phyloP scores from a whole-genome alignment of 164 flowering plant species.

The Platanus orientalis region DNA sequence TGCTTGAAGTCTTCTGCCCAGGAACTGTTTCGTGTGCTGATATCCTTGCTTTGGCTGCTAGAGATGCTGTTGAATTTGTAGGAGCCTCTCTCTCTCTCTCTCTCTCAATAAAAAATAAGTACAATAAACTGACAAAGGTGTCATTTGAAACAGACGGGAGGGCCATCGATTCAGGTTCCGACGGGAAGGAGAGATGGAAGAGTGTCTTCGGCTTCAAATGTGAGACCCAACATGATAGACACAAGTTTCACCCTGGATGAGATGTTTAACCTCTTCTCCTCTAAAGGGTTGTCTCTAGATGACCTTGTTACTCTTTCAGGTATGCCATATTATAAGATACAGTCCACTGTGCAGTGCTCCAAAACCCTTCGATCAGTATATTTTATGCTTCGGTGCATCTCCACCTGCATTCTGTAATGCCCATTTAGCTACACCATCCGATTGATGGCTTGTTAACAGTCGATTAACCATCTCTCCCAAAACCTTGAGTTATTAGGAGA shows the following conservation, averaged over 20 bases:
- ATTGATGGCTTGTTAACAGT: no score
- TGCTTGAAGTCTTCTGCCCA: conserved; percentile 69
- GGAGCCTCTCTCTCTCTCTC: neutral
- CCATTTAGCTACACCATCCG: no score
- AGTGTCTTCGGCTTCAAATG: conserved; percentile 49
- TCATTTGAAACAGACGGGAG: conserved; percentile 47
- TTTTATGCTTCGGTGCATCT: no score
- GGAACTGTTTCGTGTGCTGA: conserved; percentile 80
- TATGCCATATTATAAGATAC: conserved; percentile 18
- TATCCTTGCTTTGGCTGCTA: conserved; percentile 67
- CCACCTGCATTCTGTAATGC: no score
- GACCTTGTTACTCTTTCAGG: conserved; percentile 79
- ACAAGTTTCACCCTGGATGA: conserved; percentile 69
- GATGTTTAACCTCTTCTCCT: conserved; percentile 55
- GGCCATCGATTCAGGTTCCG: conserved; percentile 56
- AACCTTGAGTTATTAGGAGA: no score
- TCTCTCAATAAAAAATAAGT: no score
- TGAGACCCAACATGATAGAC: conserved; percentile 68
- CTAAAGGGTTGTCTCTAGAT: conserved; percentile 66
- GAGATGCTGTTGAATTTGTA: conserved; percentile 75
- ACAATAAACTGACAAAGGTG: neutral
- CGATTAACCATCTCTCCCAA: no score
- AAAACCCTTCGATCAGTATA: no score
- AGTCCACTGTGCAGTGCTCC: no score
- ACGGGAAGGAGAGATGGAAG: conserved; percentile 75